Evolutionary conservation across 2,329 filamentous ascomycete genomes (phyloP).

Genomic region (Blumeriella jaapii): DNA sequence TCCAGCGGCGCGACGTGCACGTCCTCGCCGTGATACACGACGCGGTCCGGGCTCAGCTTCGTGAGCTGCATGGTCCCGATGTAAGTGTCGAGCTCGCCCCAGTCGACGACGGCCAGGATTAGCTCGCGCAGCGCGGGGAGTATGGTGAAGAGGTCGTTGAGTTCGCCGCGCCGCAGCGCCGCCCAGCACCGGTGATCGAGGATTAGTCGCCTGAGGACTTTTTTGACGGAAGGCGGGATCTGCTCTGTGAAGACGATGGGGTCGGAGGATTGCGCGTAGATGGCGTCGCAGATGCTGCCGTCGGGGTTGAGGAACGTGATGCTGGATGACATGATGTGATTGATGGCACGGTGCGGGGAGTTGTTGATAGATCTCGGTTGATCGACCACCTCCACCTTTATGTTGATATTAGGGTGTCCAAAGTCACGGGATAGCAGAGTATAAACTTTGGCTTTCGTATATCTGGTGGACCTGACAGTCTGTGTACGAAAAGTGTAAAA

Average conservation of each 20-base stretch:
- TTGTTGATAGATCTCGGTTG: no score
- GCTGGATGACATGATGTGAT: background rate
- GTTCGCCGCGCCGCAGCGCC: background rate
- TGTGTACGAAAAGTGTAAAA: no score
- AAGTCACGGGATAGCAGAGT: no score
- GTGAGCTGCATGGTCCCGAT: slow-evolving; percentile 3
- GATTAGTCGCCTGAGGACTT: background rate
- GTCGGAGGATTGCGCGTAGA: slow-evolving; percentile 1
- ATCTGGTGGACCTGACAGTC: no score
- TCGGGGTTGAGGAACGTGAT: slow-evolving; percentile 3
- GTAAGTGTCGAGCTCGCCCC: slow-evolving; percentile 4
- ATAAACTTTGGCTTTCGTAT: no score
- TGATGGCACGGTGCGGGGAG: background rate
- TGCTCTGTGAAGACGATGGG: background rate
- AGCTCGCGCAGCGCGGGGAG: background rate
- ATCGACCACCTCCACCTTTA: no score
- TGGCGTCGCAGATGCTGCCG: background rate
- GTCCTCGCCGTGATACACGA: slow-evolving; percentile 1
- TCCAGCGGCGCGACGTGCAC: slow-evolving; percentile 1
- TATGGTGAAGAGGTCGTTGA: background rate
- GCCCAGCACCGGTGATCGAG: slow-evolving; percentile 4
- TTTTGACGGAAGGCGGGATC: no score
- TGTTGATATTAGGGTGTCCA: no score
- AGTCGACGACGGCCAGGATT: slow-evolving; percentile 2
- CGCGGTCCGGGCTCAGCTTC: slow-evolving; percentile 4